Percentiles rank a stretch among this genome's conserved stretches.
Evolutionary conservation across 441 rosid species (phyloP).

Genomic region (Rhodomyrtus psidioides): DNA sequence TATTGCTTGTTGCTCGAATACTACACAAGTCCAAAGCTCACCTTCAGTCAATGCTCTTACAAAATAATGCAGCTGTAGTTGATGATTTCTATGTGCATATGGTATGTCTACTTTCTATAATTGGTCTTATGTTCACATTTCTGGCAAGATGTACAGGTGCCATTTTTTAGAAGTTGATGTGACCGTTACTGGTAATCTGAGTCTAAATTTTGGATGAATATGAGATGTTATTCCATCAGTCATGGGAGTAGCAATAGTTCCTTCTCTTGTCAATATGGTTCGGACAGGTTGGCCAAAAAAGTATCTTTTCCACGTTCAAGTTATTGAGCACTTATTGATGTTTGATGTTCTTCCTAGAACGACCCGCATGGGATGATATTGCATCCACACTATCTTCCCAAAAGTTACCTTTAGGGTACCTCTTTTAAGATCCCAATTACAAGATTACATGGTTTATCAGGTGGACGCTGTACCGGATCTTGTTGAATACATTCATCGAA

Average conservation of each 20-base stretch:
- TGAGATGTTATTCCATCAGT: background rate
- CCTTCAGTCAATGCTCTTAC: conserved; percentile 85
- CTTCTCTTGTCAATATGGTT: background rate
- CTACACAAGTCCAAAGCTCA: conserved; percentile 83
- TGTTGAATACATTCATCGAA: conserved; percentile 65
- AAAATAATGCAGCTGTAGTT: conserved; percentile 62
- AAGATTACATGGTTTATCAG: conserved; percentile 30
- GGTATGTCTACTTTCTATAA: conserved; percentile 35
- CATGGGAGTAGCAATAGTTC: background rate
- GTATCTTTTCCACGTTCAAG: background rate
- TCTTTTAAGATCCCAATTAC: background rate
- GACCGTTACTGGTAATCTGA: background rate
- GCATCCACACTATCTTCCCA: background rate
- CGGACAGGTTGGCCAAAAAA: background rate
- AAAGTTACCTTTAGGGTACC: background rate
- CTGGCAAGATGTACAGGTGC: background rate
- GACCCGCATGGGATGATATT: background rate
- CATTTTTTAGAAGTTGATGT: background rate
- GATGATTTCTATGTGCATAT: conserved; percentile 81
- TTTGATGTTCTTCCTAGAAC: background rate
- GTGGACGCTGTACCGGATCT: conserved; percentile 90
- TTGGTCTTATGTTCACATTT: background rate
- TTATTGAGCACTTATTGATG: background rate
- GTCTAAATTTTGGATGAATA: background rate
- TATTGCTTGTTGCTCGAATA: conserved; percentile 76